Evolutionary conservation across 371 early-diverging fungal genomes (phyloP), one percentile per base, ranked within the genome.

Genomic region (Massospora cicadina): DNA sequence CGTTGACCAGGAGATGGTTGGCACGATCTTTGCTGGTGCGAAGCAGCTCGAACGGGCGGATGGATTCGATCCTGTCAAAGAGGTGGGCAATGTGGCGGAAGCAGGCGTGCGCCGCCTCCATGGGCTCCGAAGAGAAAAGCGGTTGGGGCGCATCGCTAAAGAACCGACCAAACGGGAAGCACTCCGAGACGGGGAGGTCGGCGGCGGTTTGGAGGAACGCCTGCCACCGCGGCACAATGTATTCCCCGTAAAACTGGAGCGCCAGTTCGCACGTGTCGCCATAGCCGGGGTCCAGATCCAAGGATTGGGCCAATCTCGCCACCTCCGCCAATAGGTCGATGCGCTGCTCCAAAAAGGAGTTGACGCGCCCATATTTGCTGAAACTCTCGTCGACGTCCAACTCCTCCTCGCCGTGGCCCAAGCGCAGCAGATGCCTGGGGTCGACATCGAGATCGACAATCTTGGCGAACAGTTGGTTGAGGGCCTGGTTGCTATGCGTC

Each of bases 381-480:
- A 89, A 96, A 64, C 81, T 81, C 54, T 83, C 73, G 28, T 84
- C 86, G 0, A 83, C 76, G n/a, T 85, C 85, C 57, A 94, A 68
- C 33, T 91, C 94, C 60, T 90, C 93, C 65, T 90, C 86, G 55
- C 96, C 96, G 57, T 93, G 97, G 28, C 98, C 95, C 54, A 98
- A 77, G 21, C 98, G 87, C 27, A 98, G 76, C 65, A 98, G 70
- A 69, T 97, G 95, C 3, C 92, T 81, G 23, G 89, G 82, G 70
- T 93, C 91, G 32, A 98, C 87, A 72, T 92, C 91, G 33, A 91
- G 73, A 0, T 77, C 80, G 28, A 84, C 78, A 56, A 98, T 86
- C 69, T 94, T 95, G 71, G 89, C 92, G 68, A 98, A 95, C 24
- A 98, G 80, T 65, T 91, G 91, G 73, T 96, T 94, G 53, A 98